Evolutionary conservation across 139 green algal genomes (phyloP).

Genomic region (Mychonastes homosphaera): DNA sequence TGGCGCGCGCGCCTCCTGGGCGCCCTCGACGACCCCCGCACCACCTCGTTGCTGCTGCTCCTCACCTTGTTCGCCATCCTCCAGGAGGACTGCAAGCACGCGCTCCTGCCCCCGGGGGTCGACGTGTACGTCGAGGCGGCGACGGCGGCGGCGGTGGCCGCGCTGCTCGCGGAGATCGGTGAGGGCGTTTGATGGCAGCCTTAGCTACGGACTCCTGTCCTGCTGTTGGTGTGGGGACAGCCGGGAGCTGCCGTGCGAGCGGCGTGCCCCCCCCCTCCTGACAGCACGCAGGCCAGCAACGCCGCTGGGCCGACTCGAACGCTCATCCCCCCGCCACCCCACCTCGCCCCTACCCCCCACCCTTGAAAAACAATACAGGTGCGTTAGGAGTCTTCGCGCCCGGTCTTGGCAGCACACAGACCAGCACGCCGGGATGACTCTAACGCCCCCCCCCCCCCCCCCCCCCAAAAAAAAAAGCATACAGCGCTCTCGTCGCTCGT

Average conservation of each 20-base stretch:
- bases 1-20: constrained; percentile 3
- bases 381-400: too few relatives aligned
- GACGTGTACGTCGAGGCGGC: constrained; percentile 50
- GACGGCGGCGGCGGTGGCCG: constrained; percentile 35
- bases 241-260: background rate
- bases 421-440: background rate
- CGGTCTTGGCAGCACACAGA: too few relatives aligned
- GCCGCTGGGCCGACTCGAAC: too few relatives aligned
- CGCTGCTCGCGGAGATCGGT: constrained; percentile 58
- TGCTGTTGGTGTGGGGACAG: constrained; percentile 3
- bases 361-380: background rate
- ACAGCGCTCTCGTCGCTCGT: constrained; percentile 35
- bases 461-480: background rate
- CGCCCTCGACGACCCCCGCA: constrained; percentile 9
- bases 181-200: constrained; percentile 4
- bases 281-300: background rate
- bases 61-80: constrained; percentile 70
- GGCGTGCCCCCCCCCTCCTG: background rate
- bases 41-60: constrained; percentile 25
- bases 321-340: too few relatives aligned
- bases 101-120: constrained; percentile 30
- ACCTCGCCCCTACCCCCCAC: background rate
- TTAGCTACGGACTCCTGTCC: too few relatives aligned
- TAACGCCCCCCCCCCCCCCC: too few relatives aligned
- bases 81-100: constrained; percentile 67